Evolutionary conservation across 73 alveolate genomes (phyloP), one percentile per base, ranked within the genome.

Genomic region (Paramecium octaurelia): DNA sequence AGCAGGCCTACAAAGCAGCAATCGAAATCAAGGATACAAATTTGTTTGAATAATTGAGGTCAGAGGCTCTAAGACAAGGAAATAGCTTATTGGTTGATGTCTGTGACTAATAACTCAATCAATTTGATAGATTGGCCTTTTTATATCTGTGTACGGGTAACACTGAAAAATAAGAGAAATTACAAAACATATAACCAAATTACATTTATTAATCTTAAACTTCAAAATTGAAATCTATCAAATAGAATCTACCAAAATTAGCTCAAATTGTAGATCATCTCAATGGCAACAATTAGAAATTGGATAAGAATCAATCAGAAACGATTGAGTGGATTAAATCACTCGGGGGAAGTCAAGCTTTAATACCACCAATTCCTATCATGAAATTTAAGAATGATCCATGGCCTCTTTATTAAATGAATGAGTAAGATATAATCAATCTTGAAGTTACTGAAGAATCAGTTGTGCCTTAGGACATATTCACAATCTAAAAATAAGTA

Each of bases 1-100:
- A 80, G 10, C 44, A 44, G 24, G 91, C 91, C 2, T 80, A 80
- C 23, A 80, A 80, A 35, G 57, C 57, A 5, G 91, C 91, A 3
- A 80, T 35, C 0, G 91, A 80, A 48, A 31, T 80, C 29, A 42
- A 80, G 10, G 91, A 80, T 48, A 16, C 70, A 4, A 46, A 6
- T 24, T 48, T 71, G 8, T 89, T 57, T 43, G 58, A 89, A 73
- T 58, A 70, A 89, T 50, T 89, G 46, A 83, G 92, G 42, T 21
- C 58, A 44, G 94, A 89, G 71, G 94, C 94, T 11, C 31, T 38
- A 10, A 89, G 92, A 71, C 73, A 89, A 54, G 94, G 94, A 2
- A 73, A 89, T 21, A 42, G 44, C n/a, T 18, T 70, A 71, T 46
- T 89, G 4, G 86, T 71, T 7, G 94, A 89, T 50, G 84, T 89